Evolutionary conservation across 202 grass and related monocot genomes (phyloP).

Genomic region (Panicum hallii): DNA sequence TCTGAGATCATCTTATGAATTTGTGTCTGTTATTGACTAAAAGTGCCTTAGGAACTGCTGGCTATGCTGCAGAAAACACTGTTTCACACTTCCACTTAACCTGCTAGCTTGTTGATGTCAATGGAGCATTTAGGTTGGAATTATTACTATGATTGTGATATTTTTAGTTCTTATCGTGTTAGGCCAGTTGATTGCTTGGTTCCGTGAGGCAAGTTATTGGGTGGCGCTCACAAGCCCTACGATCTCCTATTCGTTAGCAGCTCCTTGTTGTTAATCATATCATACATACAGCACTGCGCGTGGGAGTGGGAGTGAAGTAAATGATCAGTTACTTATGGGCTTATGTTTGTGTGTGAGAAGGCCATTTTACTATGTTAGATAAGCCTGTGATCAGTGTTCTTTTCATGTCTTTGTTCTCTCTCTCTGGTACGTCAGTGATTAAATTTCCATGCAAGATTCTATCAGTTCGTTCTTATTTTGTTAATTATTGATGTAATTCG

Average conservation of each 20-base stretch:
- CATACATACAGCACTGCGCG: background rate
- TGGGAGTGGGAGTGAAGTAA: background rate
- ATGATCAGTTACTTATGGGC: background rate
- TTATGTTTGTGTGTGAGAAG: background rate
- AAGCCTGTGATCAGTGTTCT: background rate
- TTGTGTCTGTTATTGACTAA: background rate
- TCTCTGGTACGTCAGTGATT: background rate
- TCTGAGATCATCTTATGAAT: background rate
- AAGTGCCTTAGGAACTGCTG: background rate
- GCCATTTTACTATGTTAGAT: background rate
- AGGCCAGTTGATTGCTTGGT: background rate
- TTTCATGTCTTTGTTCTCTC: background rate
- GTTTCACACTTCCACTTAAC: background rate
- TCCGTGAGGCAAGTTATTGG: background rate
- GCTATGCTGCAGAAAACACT: background rate
- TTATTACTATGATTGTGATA: background rate
- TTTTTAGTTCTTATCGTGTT: background rate
- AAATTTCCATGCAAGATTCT: background rate
- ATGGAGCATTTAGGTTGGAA: background rate
- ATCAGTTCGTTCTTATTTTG: background rate
- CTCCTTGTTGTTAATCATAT: background rate
- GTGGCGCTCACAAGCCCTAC: background rate
- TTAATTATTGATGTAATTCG: background rate
- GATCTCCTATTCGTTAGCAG: background rate
- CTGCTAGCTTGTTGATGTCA: background rate